Conservation (phyloP, 2,329 filamentous ascomycete species). For the Exutisphaerella laricina region DNA sequence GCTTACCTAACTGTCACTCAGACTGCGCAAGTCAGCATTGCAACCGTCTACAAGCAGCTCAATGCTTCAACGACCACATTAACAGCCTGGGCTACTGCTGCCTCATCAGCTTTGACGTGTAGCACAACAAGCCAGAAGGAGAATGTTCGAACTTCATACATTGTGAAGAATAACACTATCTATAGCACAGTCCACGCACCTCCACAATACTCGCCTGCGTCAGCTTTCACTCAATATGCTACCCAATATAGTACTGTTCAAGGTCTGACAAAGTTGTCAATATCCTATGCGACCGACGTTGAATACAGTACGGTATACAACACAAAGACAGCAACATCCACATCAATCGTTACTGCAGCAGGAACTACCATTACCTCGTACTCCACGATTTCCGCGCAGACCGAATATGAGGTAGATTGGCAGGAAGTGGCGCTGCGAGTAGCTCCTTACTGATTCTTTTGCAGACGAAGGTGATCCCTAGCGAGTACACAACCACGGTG, state of each 20-base stretch:
- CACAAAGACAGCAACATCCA: conserved; percentile 4
- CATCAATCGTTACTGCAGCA: conserved; percentile 5
- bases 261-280: background rate
- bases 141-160: background rate
- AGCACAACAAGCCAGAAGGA: conserved; percentile 1
- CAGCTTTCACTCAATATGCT: conserved; percentile 3
- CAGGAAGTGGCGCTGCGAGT: background rate
- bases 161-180: conserved; percentile 4
- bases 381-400: background rate
- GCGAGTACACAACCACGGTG: conserved; percentile 2
- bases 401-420: background rate
- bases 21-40: background rate
- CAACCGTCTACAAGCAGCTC: background rate
- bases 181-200: background rate
- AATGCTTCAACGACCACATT: background rate
- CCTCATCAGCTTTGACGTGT: background rate
- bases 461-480: background rate
- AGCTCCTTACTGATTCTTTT: background rate
- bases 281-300: background rate
- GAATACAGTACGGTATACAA: conserved; percentile 1
- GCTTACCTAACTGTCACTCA: background rate
- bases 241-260: conserved; percentile 1
- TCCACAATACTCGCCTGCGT: background rate
- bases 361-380: conserved; percentile 3
- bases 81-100: background rate